Base-by-base conservation (phyloP, 768 basidiomycete species). In the Hericium rajendrae region DNA sequence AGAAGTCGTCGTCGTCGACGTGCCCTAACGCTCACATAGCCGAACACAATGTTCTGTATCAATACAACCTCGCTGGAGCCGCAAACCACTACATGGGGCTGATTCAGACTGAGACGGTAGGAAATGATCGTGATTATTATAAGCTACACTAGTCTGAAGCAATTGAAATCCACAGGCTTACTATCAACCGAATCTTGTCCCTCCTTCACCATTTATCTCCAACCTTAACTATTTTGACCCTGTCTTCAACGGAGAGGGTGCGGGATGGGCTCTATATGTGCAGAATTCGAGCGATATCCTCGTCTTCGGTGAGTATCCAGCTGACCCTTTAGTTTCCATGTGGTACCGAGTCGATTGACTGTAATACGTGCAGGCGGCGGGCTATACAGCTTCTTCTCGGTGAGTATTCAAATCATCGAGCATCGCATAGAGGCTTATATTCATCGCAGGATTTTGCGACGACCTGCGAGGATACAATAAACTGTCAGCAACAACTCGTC, bases 91-190 rank as follows among this genome's bases (percentile, higher is more conserved):
- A 80, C 64, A 77, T 87, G 69, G 86, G 84, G 3, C 69, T 87
- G 53, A 82, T 82, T 28, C 88, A 91, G 65, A 88, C 86, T 0
- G 88, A 91, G 68, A 82, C 79, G 18, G 85, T 87, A 56, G 50
- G 81, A 70, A 10, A 15, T 38, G 22, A 24, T 26, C 37, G 9
- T 32, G 32, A 32, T 32, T 8, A 10, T 12, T 9, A 18, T 1
- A 20, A 15, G 13, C 41, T 38, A 39, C 32, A 28, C 10, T 12
- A 1, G 39, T 4, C n/a, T 24, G 32, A 8, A 6, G 1, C n/a
- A 12, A 49, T 48, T 16, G 22, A 8, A n/a, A n/a, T 22, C 28
- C 6, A 13, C 50, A 86, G 85, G 83, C 86, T 0, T 88, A 88
- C 69, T 87, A 74, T 64, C 85, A 88, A 67, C 85, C 85, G 2